phyloP scores from a whole-genome alignment of 2,329 filamentous ascomycete species.

The Tolypocladium paradoxum region DNA sequence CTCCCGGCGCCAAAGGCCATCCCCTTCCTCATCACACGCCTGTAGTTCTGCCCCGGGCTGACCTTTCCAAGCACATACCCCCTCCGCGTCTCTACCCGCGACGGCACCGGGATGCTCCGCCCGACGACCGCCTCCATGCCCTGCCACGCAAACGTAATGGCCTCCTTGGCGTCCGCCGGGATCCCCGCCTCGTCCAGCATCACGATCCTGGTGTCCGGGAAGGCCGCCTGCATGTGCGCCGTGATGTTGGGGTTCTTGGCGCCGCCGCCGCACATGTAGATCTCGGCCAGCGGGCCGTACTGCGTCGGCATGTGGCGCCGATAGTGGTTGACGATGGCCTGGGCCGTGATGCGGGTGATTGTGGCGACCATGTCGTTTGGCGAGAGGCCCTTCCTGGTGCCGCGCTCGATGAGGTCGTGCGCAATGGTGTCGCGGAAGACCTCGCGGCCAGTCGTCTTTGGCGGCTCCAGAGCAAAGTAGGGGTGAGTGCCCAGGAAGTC shows the following conservation, averaged over 20 bases:
- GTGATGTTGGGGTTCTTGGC: conserved; percentile 47
- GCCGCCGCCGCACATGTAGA: conserved; percentile 51
- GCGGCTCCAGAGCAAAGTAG: conserved; percentile 39
- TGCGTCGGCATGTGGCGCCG: conserved; percentile 34
- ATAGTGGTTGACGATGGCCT: conserved; percentile 42
- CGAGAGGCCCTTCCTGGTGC: conserved; percentile 29
- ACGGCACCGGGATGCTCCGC: conserved; percentile 41
- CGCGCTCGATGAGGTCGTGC: conserved; percentile 37
- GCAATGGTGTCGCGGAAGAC: conserved; percentile 48
- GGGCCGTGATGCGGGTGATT: conserved; percentile 46
- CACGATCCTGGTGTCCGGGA: conserved; percentile 36
- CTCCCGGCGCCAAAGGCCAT: conserved; percentile 36
- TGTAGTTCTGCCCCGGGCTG: conserved; percentile 42
- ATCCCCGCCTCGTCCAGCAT: conserved; percentile 49
- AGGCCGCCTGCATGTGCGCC: conserved; percentile 36
- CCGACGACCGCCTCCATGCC: conserved; percentile 48
- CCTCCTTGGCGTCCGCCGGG: conserved; percentile 46
- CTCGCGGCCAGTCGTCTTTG: conserved; percentile 49
- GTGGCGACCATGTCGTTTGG: conserved; percentile 45
- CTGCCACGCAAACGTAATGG: conserved; percentile 44
- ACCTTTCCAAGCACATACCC: conserved; percentile 45
- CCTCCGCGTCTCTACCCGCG: conserved; percentile 37
- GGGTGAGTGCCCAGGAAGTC: conserved; percentile 33
- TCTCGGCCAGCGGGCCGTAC: conserved; percentile 34
- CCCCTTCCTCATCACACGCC: conserved; percentile 39